Evolutionary conservation across 768 basidiomycete genomes (phyloP).

Genomic region (Pholiota conissans): DNA sequence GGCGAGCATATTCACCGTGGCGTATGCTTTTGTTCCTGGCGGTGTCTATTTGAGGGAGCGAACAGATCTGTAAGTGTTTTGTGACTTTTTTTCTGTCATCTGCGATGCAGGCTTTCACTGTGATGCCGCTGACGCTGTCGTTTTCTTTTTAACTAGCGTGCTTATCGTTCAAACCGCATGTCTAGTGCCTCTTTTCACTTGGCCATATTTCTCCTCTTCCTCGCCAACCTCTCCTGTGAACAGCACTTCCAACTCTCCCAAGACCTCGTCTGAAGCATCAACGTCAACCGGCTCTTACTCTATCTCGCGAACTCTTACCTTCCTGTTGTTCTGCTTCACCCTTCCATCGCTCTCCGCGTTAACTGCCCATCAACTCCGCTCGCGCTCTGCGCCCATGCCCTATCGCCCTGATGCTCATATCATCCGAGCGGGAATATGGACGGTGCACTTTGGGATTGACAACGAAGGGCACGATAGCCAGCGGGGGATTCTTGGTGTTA

Average conservation of each 20-base stretch:
- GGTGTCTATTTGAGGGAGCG: conserved; percentile 74
- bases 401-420: conserved; percentile 65
- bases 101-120: background rate
- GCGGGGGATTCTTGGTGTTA: conserved; percentile 55
- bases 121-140: background rate
- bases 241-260: background rate
- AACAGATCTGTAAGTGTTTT: conserved; percentile 61
- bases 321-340: background rate
- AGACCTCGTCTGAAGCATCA: background rate
- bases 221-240: background rate
- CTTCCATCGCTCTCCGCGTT: conserved; percentile 43
- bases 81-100: background rate
- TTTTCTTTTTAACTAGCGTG: conserved; percentile 38
- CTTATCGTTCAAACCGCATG: conserved; percentile 51
- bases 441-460: conserved; percentile 86
- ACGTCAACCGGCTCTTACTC: too few species aligned
- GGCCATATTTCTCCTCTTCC: background rate
- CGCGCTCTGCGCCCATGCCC: conserved; percentile 48
- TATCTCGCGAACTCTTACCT: background rate
- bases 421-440: conserved; percentile 88
- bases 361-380: conserved; percentile 51
- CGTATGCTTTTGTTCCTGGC: conserved; percentile 89
- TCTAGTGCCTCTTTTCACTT: conserved; percentile 38
- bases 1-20: conserved; percentile 79
- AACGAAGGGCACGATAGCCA: conserved; percentile 77